Evolutionary conservation across 371 early-diverging fungal genomes (phyloP).

Genomic region (Nosema muscidifuracis): DNA sequence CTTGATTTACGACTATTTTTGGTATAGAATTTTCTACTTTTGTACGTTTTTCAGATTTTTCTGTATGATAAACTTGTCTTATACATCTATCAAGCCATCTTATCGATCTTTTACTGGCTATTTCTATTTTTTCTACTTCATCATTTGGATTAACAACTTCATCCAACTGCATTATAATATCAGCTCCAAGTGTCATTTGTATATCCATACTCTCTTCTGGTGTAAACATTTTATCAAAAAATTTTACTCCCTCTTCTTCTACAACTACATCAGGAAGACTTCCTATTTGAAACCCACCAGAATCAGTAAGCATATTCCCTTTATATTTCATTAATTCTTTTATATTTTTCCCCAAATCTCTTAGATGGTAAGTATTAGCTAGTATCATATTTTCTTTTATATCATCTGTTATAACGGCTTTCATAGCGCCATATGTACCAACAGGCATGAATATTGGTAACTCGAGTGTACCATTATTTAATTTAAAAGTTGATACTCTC

Average conservation of each 20-base stretch:
- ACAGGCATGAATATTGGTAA: constrained; percentile 93
- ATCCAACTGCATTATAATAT: constrained; percentile 92
- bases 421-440: constrained; percentile 85
- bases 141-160: constrained; percentile 82
- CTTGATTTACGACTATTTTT: constrained; percentile 26
- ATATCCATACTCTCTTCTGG: constrained; percentile 82
- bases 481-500: constrained; percentile 69
- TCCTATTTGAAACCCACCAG: constrained; percentile 90
- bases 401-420: constrained; percentile 71
- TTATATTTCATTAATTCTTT: constrained; percentile 81
- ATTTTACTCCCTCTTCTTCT: constrained; percentile 71
- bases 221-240: constrained; percentile 68
- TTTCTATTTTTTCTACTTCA: constrained; percentile 73
- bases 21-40: constrained; percentile 2
- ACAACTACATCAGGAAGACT: constrained; percentile 75
- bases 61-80: constrained; percentile 14
- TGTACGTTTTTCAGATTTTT: background rate
- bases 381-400: constrained; percentile 81
- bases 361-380: constrained; percentile 71
- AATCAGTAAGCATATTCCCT: constrained; percentile 75
- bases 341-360: constrained; percentile 64
- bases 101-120: constrained; percentile 81
- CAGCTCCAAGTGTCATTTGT: constrained; percentile 85
- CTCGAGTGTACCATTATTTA: constrained; percentile 74
- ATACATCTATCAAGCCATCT: constrained; percentile 88